phyloP scores from a whole-genome alignment of 2,329 filamentous ascomycete genomes.

The Calonectria henricotiae region DNA sequence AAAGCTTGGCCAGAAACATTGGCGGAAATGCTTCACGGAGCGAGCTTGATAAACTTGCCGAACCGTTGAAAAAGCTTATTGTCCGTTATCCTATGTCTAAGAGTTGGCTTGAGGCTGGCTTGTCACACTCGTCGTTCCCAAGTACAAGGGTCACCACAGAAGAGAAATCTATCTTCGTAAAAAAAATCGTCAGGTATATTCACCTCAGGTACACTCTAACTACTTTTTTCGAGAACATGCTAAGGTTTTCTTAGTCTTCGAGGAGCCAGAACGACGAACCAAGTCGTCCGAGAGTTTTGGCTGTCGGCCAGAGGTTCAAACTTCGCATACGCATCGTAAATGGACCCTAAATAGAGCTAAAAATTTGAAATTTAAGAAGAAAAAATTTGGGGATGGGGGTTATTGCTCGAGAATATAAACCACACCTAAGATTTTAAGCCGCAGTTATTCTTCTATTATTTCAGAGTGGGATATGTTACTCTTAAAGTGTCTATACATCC shows the following conservation, averaged over 20 bases:
- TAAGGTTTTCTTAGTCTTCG: constrained; percentile 68
- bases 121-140: constrained; percentile 72
- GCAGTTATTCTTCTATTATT: neutral
- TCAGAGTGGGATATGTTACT: neutral
- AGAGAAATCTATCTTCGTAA: constrained; percentile 77
- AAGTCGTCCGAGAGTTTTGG: constrained; percentile 82
- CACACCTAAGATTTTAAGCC: no score
- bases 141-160: constrained; percentile 72
- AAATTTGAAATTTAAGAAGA: neutral
- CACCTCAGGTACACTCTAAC: no score
- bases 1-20: constrained; percentile 76
- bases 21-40: constrained; percentile 79
- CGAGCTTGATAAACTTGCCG: constrained; percentile 80
- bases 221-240: neutral
- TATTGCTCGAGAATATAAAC: neutral
- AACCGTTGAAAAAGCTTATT: constrained; percentile 80
- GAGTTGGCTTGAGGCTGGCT: constrained; percentile 75
- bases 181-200: constrained; percentile 74
- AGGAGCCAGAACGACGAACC: constrained; percentile 76
- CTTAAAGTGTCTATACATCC: constrained; percentile 15
- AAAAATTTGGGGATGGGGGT: neutral
- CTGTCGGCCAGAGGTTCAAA: constrained; percentile 75
- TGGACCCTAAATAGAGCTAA: no score
- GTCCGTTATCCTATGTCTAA: constrained; percentile 71
- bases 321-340: constrained; percentile 74